Evolutionary conservation across 352 stramenopile species (phyloP).

Genomic region (Phytophthora fragariaefolia): DNA sequence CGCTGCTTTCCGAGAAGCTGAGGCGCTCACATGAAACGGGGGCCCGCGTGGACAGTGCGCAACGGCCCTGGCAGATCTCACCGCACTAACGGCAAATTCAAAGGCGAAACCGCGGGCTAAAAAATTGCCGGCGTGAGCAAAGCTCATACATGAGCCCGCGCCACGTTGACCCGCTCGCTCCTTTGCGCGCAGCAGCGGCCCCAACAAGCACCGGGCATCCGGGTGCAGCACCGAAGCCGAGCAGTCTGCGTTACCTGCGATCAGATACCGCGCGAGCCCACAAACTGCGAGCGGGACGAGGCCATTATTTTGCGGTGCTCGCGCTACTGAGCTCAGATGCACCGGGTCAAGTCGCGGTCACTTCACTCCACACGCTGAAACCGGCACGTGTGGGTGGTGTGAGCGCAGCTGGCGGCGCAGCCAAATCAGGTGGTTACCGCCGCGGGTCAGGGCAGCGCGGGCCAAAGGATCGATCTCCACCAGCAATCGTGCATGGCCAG

Average conservation of each 20-base stretch:
- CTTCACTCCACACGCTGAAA: conserved; percentile 22
- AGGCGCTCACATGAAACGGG: conserved; percentile 11
- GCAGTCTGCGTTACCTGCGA: background rate
- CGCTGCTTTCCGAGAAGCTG: background rate
- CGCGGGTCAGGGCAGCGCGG: background rate
- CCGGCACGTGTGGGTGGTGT: conserved; percentile 26
- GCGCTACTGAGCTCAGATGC: conserved; percentile 25
- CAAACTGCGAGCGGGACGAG: background rate
- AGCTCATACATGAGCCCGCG: conserved; percentile 10
- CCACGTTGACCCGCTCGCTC: conserved; percentile 12
- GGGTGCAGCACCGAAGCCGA: no score
- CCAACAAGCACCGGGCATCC: background rate
- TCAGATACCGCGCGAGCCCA: background rate
- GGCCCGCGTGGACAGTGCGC: conserved; percentile 23
- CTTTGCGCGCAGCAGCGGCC: conserved; percentile 1
- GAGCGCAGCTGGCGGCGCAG: conserved; percentile 23
- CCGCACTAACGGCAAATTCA: conserved; percentile 19
- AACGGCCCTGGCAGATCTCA: conserved; percentile 21
- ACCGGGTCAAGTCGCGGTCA: conserved; percentile 29
- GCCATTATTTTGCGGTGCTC: background rate
- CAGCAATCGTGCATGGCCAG: conserved; percentile 13
- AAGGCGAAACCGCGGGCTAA: conserved; percentile 10
- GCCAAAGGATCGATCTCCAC: conserved; percentile 8
- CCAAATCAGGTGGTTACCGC: conserved; percentile 23
- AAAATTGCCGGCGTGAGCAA: conserved; percentile 9